Base-by-base conservation (phyloP, 1,284 basidiomycete genomes). In the Vanrija humicola region DNA sequence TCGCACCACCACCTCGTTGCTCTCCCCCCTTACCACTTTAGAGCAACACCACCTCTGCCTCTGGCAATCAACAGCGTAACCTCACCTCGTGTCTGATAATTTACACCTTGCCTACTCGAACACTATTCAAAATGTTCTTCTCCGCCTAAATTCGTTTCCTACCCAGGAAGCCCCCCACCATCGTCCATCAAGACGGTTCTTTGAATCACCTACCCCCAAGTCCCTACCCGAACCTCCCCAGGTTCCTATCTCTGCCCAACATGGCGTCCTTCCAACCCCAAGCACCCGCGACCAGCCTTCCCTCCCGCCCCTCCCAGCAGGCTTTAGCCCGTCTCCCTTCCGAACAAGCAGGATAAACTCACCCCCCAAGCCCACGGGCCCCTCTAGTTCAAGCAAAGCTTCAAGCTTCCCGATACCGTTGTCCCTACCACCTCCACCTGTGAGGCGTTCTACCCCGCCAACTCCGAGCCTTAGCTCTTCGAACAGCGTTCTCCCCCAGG, bases 221-320 rank as follows among this genome's bases (percentile, higher is more conserved):
- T 52, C 44, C 26, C 23, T 40, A 16, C 39, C 49, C 46, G 56
- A 62, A 59, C 61, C 56, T 45, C 25, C 50, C 54, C 43, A 48
- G 52, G 56, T 56, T 59, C 55, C 12, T 21, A 25, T 9, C 50
- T 53, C 55, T 62, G 61, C 61, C 61, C 61, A 62, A 42, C 56
- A 62, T 62, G 61, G 61, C 56, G 34, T 60, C 48, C 57, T 48
- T 50, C 52, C 48, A 46, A 52, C 52, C 40, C 48, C 48, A 21
- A 25, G 29, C 38, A 45, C 52, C 44, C 49, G 26, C 46, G 9
- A 25, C 46, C 10, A 43, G 15, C 50, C 34, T 39, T 48, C 45
- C 45, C 15, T 50, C 54, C 45, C 48, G 51, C 54, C 51, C 51
- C 56, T 48, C 43, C 49, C 52, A 39, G 28, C 50, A 48, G 15